Evolutionary conservation across 345 rosid species (phyloP), one percentile per base, ranked within the genome.

Genomic region (Pistacia atlantica): DNA sequence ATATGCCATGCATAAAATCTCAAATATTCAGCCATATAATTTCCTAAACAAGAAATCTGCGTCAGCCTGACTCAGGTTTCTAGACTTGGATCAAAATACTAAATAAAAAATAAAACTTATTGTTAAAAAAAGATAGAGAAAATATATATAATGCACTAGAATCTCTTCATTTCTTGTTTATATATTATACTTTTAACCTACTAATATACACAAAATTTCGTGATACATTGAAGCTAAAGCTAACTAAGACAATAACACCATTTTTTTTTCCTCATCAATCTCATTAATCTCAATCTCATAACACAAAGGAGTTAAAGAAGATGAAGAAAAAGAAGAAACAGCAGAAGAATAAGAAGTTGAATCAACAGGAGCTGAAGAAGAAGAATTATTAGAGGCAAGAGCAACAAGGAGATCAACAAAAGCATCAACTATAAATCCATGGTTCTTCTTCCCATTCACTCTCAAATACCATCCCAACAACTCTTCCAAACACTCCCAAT

Each of bases 401-500:
- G 82, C 83, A 2, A 85, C 75, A 33, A 93, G 86, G 67, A 96
- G 78, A 81, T 96, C 98, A 17, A 90, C 83, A 70, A 96, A 96
- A 8, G 98, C 99, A 13, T 88, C 88, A 11, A 91, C 86, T 11
- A 96, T 93, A 67, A 83, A 83, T 48, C 83, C 90, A 77, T 96
- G 99, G 77, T 89, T 90, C 31, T 82, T 86, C 84, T 85, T 90
- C 58, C 88, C 93, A 51, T 96, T 96, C 6, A 85, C 89, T 80
- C 82, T 89, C 80, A 96, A 84, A 81, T 92, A 96, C 97, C 94
- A 91, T 1, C 87, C 86, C 69, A 96, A 75, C 83, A 96, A 67
- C 80, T 93, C 91, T 78, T 93, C 97, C 57, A 96, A 82, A 33
- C 88, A 71, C 7, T 80, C 91, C 98, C 98, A 90, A 18, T 92